Evolutionary conservation across 768 basidiomycete species (phyloP), one percentile per base, ranked within the genome.

Genomic region (Tricholoma bakamatsutake): DNA sequence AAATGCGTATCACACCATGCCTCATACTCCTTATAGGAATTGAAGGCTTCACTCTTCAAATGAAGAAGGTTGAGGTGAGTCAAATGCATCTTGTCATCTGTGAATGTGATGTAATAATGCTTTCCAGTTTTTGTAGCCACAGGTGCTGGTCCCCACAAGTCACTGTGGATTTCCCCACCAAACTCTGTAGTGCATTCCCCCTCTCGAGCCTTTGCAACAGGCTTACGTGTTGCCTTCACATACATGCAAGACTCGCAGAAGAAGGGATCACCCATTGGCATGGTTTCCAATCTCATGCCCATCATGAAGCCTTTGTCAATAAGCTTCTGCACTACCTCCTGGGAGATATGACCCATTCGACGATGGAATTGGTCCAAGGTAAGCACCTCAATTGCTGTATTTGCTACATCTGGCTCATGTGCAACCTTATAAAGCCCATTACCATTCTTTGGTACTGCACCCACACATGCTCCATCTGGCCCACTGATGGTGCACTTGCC

Each of bases 71-170:
- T 24, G 2, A 24, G 21, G 21, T 42, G 18, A 77, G 33, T 65
- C 71, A 76, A 0, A 10, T 1, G 69, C 60, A 0, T 64, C 68
- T 52, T 77, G 67, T 12, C 37, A 24, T 39, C 15, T 39, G 37
- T 12, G 2, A 5, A 2, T 50, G 21, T 24, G 21, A 39, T 5
- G 5, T n/a, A 39, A 39, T 12, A 39, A 12, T 39, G 37, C 5
- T 39, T 39, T 39, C 37, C 37, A 39, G 15, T 5, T 10, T 39
- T 24, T 10, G 15, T n/a, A 12, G 9, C 37, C 21, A 24, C 3
- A 3, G 21, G 21, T 24, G 21, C 21, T 24, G 21, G 21, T 24
- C 21, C 21, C 21, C 21, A 24, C 21, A 24, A 3, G 21, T 24
- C 21, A 3, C 21, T 24, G 3, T 24, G 21, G 3, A 24, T 24